Conservation (phyloP, 2,329 filamentous ascomycete species). For the Ophiostoma australiae region DNA sequence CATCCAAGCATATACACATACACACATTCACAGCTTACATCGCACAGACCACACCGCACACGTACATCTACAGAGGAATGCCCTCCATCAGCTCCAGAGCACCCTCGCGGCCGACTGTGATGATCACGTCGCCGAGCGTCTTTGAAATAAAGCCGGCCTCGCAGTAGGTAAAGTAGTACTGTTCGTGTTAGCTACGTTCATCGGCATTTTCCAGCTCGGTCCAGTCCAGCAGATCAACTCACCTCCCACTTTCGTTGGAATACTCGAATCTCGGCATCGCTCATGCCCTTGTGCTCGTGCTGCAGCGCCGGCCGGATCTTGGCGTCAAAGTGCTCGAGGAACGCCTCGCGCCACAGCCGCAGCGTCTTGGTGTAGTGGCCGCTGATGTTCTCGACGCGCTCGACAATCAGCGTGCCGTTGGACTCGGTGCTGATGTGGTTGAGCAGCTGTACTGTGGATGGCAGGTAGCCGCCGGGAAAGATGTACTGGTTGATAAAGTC, state of each 20-base stretch:
- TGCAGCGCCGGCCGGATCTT: slow-evolving; percentile 57
- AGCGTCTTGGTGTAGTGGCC: slow-evolving; percentile 68
- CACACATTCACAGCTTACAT: not conserved
- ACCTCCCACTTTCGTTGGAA: slow-evolving; percentile 66
- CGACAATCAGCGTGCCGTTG: slow-evolving; percentile 57
- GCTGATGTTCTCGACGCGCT: slow-evolving; percentile 66
- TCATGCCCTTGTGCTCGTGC: slow-evolving; percentile 54
- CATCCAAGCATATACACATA: not conserved
- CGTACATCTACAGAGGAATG: slow-evolving; percentile 48
- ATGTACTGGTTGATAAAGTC: slow-evolving; percentile 76
- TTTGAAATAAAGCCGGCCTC: slow-evolving; percentile 69
- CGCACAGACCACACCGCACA: too few species aligned
- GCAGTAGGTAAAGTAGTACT: slow-evolving; percentile 70
- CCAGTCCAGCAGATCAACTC: not conserved
- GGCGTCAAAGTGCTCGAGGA: slow-evolving; percentile 57
- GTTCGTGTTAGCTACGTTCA: not conserved
- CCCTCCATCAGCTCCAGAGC: slow-evolving; percentile 64
- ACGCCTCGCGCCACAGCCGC: slow-evolving; percentile 62
- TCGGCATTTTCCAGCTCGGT: too few species aligned
- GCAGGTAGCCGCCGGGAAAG: slow-evolving; percentile 71
- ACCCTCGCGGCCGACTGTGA: slow-evolving; percentile 63
- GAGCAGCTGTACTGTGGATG: slow-evolving; percentile 52
- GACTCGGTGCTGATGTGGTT: slow-evolving; percentile 58
- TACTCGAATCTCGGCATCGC: slow-evolving; percentile 57
- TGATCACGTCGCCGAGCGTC: slow-evolving; percentile 66